Evolutionary conservation across 1,284 basidiomycete species (phyloP), one percentile per base, ranked within the genome.

Genomic region (Neolentinus lepideus): DNA sequence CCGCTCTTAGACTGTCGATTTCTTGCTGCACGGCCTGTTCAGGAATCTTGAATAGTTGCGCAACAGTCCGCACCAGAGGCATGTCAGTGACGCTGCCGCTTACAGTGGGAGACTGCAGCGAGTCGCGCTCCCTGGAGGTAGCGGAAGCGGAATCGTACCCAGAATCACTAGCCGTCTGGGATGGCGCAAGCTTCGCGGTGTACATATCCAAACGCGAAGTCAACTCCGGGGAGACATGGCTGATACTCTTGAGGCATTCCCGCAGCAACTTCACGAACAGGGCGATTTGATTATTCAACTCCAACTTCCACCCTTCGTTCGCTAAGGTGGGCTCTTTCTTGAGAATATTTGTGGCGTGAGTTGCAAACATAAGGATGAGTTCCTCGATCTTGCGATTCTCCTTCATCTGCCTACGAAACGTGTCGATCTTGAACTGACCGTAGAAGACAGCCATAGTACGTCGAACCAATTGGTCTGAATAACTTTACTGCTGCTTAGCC

Each of bases 331-430:
- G 83, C 65, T 86, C 91, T 71, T 97, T 96, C 77, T 86, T 88
- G 56, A 96, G 77, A 4, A 91, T 83, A 22, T 82, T 80, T 0
- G 91, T 93, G 2, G 94, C 90, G 47, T 93, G 86, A 1, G 94
- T 92, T 14, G 95, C 94, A 65, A 98, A 98, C 78, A 91, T 89
- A 53, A 99, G 79, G 59, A 99, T 96, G 57, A 99, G 84, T 61
- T 98, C 94, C 71, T 99, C 97, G 54, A 98, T 90, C 74, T 96
- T 97, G 51, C 97, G 81, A 65, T 94, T 95, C 69, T 98, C 94
- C 69, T 94, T 93, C 82, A 98, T 88, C 65, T 94, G 91, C 45
- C 84, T 80, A 59, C 90, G 84, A 74, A 95, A 95, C 29, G 76
- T 79, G 52, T 91, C 87, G 58, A 92, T 85, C 66, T 88, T 87